A percentile compares a stretch with the other conserved stretches of the same genome.
phyloP scores from a whole-genome alignment of 1,284 basidiomycete genomes.

The Tylopilus sp. region DNA sequence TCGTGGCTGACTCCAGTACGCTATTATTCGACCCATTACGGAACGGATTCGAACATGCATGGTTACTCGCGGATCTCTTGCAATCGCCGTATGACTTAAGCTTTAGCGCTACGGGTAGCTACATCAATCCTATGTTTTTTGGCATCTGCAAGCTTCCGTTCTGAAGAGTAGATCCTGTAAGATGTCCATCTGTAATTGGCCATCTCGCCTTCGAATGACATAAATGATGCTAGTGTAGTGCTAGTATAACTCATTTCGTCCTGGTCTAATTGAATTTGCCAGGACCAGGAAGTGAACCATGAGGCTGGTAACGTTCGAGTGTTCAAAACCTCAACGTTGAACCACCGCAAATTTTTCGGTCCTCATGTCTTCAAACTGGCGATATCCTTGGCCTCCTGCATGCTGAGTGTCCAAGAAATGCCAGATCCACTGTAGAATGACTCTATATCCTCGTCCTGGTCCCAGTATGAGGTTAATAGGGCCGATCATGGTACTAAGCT shows the following conservation, averaged over 20 bases:
- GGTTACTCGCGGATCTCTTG: background rate
- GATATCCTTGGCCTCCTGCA: conserved; percentile 72
- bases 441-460: conserved; percentile 82
- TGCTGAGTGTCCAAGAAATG: conserved; percentile 81
- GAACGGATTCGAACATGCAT: conserved; percentile 5
- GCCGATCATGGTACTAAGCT: background rate
- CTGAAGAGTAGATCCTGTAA: background rate
- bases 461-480: conserved; percentile 6
- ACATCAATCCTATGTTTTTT: background rate
- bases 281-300: no score
- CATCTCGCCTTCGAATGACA: background rate
- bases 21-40: background rate
- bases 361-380: conserved; percentile 55
- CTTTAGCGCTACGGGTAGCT: background rate
- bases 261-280: background rate
- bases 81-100: background rate
- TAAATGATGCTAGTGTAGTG: background rate
- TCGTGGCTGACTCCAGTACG: conserved; percentile 41
- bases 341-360: background rate
- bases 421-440: conserved; percentile 90
- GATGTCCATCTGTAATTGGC: background rate
- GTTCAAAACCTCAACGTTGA: background rate
- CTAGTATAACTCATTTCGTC: background rate
- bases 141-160: background rate
- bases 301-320: no score